Evolutionary conservation across 2,329 filamentous ascomycete species (phyloP).

Genomic region (Chrysoporthe cubensis): DNA sequence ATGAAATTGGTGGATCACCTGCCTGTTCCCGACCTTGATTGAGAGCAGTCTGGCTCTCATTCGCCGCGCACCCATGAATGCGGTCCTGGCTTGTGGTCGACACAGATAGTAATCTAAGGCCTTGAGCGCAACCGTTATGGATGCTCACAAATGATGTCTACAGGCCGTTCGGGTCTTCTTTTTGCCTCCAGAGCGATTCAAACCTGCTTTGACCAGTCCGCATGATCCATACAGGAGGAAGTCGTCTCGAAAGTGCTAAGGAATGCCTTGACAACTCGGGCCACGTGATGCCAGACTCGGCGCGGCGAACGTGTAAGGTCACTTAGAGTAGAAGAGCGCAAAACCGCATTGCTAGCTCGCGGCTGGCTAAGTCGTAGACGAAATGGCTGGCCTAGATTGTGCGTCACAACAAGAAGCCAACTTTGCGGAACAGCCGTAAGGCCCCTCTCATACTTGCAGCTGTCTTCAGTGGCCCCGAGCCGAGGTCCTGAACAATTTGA

Average conservation of each 20-base stretch:
- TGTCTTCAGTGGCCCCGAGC: conserved; percentile 44
- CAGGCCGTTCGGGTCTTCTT: not conserved
- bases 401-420: not conserved
- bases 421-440: not conserved
- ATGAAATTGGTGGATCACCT: conserved; percentile 78
- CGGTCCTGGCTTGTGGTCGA: not conserved
- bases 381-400: not conserved
- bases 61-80: not conserved
- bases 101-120: too few species aligned
- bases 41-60: conserved; percentile 13
- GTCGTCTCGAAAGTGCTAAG: too few species aligned
- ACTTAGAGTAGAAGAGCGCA: too few species aligned
- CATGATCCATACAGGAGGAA: too few species aligned
- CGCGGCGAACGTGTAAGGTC: too few species aligned
- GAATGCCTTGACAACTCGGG: too few species aligned
- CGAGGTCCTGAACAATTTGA: conserved; percentile 59
- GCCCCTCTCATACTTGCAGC: not conserved
- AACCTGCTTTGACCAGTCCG: too few species aligned
- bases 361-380: not conserved
- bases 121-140: not conserved
- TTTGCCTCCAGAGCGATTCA: too few species aligned
- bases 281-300: too few species aligned
- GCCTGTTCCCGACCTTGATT: conserved; percentile 71
- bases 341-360: too few species aligned
- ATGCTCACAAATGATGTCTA: not conserved